A percentile compares a stretch with the other conserved stretches of the same genome.
Evolutionary conservation across 1,284 basidiomycete genomes (phyloP).

Genomic region (Marasmius tenuissimus): DNA sequence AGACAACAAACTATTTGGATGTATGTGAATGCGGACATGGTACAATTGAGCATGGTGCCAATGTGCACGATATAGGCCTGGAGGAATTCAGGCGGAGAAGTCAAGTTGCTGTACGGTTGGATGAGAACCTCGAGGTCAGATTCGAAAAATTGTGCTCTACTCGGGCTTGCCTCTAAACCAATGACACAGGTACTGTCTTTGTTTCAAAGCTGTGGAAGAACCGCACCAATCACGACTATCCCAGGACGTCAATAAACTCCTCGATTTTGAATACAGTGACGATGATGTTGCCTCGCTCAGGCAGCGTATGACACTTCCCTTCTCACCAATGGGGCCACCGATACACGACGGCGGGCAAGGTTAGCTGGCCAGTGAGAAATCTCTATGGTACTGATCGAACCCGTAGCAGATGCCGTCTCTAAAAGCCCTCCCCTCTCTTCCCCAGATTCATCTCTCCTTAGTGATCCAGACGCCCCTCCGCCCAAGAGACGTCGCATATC

Average conservation of each 20-base stretch:
- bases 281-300: constrained; percentile 69
- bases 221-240: constrained; percentile 3
- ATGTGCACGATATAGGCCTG: constrained; percentile 52
- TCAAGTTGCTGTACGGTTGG: constrained; percentile 79
- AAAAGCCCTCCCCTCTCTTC: constrained; percentile 43
- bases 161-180: not conserved
- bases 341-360: too few species aligned
- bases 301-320: constrained; percentile 65
- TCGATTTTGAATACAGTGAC: constrained; percentile 78
- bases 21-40: constrained; percentile 77
- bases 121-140: constrained; percentile 81
- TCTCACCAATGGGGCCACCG: constrained; percentile 42
- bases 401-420: constrained; percentile 29
- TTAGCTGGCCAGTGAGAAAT: not conserved
- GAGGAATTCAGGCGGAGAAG: constrained; percentile 71
- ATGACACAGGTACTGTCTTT: not conserved
- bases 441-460: constrained; percentile 55
- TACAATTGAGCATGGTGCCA: constrained; percentile 68
- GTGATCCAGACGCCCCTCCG: constrained; percentile 42
- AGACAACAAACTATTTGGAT: constrained; percentile 57
- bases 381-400: constrained; percentile 12
- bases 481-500: constrained; percentile 51
- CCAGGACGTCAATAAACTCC: constrained; percentile 73
- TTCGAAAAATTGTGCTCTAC: constrained; percentile 14
- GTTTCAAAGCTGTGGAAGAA: not conserved